Evolutionary conservation across 257 asterid species (phyloP), one percentile per base, ranked within the genome.

Genomic region (Fraxinus americana): DNA sequence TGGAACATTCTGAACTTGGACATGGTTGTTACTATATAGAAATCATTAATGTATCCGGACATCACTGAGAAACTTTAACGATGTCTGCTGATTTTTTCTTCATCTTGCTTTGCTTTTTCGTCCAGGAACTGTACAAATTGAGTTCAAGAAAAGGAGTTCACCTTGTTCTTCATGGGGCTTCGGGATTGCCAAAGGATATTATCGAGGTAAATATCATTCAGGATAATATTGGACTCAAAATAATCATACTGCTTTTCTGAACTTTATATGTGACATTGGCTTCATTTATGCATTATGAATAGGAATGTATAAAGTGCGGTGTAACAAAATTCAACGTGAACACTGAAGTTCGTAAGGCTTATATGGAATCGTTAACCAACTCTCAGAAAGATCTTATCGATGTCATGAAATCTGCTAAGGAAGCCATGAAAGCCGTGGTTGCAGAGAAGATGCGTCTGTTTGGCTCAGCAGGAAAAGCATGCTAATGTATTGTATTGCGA

Each of bases 151-250:
- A 85, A 83, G 97, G 96, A 71, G 96, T 91, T 81, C 82, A 86
- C 77, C 90, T 95, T 30, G 98, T 95, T 67, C 99, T 95, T 78
- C 99, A 95, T 48, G 99, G 99, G 7, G 99, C 99, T 54, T 95
- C 99, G 59, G 99, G 99, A 70, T 86, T 95, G 90, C 85, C 86
- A 6, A 87, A 89, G 90, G 91, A 93, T 39, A 86, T 89, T 54
- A 83, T 95, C 16, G 86, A 89, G 99, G 99, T 95, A 88, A 32
- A 48, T 35, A 39, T 23, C 52, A 7, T 65, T 63, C 63, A 29
- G 70, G 72, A 11, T 59, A 43, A 63, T 27, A 19, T 21, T 59
- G 4, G 2, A 4, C 13, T 23, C 14, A 8, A 59, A 8, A 25
- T 21, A 8, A n/a, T 59, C 16, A 0, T 7, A 59, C 32, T 61